These are phyloP conservation scores for Berkeleyomyces rouxiae DNA, from an alignment of 2,329 filamentous ascomycete species.

Conservation along the genomic window DNA sequence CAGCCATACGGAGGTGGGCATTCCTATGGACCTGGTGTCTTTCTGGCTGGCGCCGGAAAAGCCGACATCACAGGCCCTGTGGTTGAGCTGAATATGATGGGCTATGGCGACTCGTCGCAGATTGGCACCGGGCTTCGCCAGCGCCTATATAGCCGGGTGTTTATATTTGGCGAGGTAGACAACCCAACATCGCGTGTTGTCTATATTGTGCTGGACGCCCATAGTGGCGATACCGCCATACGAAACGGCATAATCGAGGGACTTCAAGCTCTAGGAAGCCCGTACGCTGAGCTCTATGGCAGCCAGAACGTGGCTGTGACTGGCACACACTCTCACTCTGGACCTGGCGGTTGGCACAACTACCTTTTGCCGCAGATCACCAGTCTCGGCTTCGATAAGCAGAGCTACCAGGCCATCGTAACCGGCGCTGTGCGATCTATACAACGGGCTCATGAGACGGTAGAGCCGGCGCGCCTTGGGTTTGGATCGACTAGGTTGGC, in stretches of 20 bases:
- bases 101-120: constrained; percentile 77
- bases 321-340: constrained; percentile 84
- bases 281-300: constrained; percentile 55
- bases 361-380: constrained; percentile 87
- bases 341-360: constrained; percentile 85
- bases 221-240: constrained; percentile 77
- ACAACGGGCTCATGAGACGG: constrained; percentile 49
- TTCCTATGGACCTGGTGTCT: constrained; percentile 16
- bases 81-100: constrained; percentile 80
- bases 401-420: constrained; percentile 80
- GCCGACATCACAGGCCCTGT: constrained; percentile 54
- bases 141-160: constrained; percentile 73
- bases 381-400: constrained; percentile 66
- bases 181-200: constrained; percentile 57
- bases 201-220: constrained; percentile 75
- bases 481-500: constrained; percentile 44
- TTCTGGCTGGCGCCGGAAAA: constrained; percentile 39
- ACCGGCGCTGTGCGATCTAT: constrained; percentile 73
- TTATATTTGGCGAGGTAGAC: constrained; percentile 59
- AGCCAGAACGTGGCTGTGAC: constrained; percentile 76
- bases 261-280: constrained; percentile 48
- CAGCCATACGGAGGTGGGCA: neutral
- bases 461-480: constrained; percentile 43
- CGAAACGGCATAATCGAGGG: constrained; percentile 73
- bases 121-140: constrained; percentile 72